Percentiles rank a stretch among this genome's conserved stretches.
Evolutionary conservation across 75 land plant genomes (phyloP).

Genomic region (Selaginella moellendorffii): DNA sequence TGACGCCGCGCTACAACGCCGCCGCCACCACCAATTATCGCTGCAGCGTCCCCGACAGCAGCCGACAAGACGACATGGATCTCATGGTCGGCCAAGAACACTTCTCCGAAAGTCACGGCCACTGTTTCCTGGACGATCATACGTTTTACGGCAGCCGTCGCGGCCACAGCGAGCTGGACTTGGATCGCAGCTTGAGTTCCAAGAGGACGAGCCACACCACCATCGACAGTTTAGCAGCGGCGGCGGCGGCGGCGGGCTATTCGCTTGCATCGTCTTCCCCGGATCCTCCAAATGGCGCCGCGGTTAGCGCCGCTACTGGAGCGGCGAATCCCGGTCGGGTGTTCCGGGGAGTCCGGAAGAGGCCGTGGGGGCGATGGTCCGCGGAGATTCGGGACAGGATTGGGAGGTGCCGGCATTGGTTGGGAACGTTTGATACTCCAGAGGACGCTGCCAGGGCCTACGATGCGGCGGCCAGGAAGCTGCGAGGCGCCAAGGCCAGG

Average conservation of each 20-base stretch:
- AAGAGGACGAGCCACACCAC: background rate
- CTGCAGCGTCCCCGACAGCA: too few species aligned
- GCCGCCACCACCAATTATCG: too few species aligned
- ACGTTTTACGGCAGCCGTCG: too few species aligned
- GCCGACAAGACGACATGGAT: too few species aligned
- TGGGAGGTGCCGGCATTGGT: conserved; percentile 21
- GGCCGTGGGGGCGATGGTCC: conserved; percentile 28
- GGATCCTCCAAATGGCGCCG: too few species aligned
- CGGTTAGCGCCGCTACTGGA: conserved; percentile 1
- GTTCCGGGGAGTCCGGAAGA: conserved; percentile 16
- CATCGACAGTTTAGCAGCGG: background rate
- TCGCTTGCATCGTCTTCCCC: too few species aligned
- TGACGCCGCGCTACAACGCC: background rate
- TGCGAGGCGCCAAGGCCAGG: conserved; percentile 26
- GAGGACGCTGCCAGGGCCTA: conserved; percentile 29
- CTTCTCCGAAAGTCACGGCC: too few species aligned
- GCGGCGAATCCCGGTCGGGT: background rate
- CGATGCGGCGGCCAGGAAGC: conserved; percentile 27
- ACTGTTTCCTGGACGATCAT: too few species aligned
- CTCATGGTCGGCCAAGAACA: too few species aligned
- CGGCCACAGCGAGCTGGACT: too few species aligned
- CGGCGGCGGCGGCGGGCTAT: too few species aligned
- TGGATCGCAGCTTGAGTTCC: too few species aligned
- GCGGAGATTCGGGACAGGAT: conserved; percentile 30
- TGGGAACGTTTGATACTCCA: conserved; percentile 27